Evolutionary conservation across 805 yeast species (phyloP).

Genomic region (Ogataea saltuana): DNA sequence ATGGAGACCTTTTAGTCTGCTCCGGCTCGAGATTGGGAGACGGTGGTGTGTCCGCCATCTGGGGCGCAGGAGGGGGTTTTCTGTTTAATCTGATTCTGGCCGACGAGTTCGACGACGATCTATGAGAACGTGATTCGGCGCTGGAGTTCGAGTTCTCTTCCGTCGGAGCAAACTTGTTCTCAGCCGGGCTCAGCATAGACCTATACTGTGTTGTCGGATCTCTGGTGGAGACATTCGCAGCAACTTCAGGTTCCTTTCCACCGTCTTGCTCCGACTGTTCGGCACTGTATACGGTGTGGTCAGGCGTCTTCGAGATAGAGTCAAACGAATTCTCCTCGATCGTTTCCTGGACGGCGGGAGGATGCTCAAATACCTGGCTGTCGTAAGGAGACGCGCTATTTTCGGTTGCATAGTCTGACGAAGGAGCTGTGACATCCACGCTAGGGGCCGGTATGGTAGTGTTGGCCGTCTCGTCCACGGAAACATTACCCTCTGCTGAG

Average conservation of each 20-base stretch:
- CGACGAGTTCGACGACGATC: constrained; percentile 13
- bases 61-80: constrained; percentile 20
- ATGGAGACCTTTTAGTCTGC: constrained; percentile 21
- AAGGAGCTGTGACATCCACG: no score
- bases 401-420: no score
- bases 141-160: background rate
- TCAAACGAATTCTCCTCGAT: constrained; percentile 18
- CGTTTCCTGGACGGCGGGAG: constrained; percentile 6
- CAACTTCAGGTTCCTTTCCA: background rate
- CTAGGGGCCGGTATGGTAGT: no score
- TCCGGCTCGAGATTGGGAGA: constrained; percentile 2
- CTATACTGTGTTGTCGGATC: constrained; percentile 8
- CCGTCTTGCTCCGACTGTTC: background rate
- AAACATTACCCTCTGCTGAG: background rate
- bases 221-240: background rate
- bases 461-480: no score
- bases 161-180: background rate
- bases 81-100: constrained; percentile 14
- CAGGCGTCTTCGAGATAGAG: constrained; percentile 26
- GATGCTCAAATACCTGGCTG: no score
- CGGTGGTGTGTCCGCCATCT: background rate
- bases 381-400: no score
- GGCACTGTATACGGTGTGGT: constrained; percentile 12
- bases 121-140: constrained; percentile 1
- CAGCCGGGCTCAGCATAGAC: constrained; percentile 9